Evolutionary conservation across 83 land plant genomes (phyloP), one percentile per base, ranked within the genome.

Genomic region (Thuja plicata): DNA sequence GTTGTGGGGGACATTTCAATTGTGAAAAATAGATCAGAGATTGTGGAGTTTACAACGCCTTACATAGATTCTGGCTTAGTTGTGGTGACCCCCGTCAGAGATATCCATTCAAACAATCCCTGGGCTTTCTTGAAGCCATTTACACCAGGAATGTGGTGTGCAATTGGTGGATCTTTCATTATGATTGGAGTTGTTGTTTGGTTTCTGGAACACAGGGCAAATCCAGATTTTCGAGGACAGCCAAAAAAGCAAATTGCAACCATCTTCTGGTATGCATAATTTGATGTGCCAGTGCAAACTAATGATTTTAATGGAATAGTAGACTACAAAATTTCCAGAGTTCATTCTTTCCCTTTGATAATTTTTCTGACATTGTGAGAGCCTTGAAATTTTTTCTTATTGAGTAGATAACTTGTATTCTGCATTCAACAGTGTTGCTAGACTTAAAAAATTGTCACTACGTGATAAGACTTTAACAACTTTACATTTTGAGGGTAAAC

Each of bases 1-100:
- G 98, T 91, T 19, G 95, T 97, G 70, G 99, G 99, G 34, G 99
- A 97, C 88, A 93, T 97, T 87, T 89, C 99, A 2, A 94, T 97
- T 76, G 95, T 96, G 34, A 94, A 96, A 32, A 91, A 93, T 86
- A 89, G 99, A 9, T 92, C 96, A 52, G 92, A 90, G 89, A 80
- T 91, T 60, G 99, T 96, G 30, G 99, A 97, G 82, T 97, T 97
- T 88, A 97, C 98, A 6, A 95, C 93, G 87, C 98, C 99, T 3
- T 97, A 91, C 88, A 89, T 91, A 13, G 90, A 92, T 19, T 92
- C 99, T n/a, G 99, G 99, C 8, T 89, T 97, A 8, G 99, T 94
- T 19, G 94, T 97, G 27, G 94, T 96, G 40, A 92, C 92, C 21
- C 95, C 96, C 19, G 27, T 88, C 8, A 90, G 62, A 87, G 91